Conservation (phyloP, 768 basidiomycete species). For the Xerocomus spinulosus region DNA sequence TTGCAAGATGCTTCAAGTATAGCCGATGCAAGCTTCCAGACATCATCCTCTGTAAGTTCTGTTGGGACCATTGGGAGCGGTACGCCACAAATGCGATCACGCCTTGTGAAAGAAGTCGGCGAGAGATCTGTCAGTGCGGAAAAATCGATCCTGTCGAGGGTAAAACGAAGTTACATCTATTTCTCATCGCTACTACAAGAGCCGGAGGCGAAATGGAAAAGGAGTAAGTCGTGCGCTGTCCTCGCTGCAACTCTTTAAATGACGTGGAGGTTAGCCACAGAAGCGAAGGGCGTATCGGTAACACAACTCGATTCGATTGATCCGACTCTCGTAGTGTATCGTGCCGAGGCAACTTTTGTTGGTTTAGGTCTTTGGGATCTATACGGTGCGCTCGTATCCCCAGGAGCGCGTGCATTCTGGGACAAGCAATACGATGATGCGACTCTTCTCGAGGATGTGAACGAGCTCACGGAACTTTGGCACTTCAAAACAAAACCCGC, state of each 20-base stretch:
- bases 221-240: conserved; percentile 50
- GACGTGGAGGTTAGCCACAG: conserved; percentile 51
- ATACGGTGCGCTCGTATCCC: conserved; percentile 80
- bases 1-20: conserved; percentile 71
- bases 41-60: conserved; percentile 56
- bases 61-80: conserved; percentile 42
- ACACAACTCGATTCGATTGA: conserved; percentile 97
- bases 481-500: conserved; percentile 86
- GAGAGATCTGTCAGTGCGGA: conserved; percentile 59
- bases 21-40: conserved; percentile 61
- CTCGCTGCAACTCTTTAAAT: neutral
- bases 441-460: conserved; percentile 80
- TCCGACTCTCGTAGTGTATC: conserved; percentile 91
- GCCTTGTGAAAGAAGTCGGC: conserved; percentile 36
- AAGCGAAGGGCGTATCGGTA: conserved; percentile 85
- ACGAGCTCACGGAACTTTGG: conserved; percentile 89
- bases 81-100: conserved; percentile 22
- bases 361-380: conserved; percentile 95
- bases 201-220: conserved; percentile 95
- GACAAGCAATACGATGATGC: conserved; percentile 90
- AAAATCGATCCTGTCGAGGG: conserved; percentile 80
- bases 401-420: conserved; percentile 80
- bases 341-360: conserved; percentile 96
- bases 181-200: conserved; percentile 96
- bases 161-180: conserved; percentile 93